Evolutionary conservation across 495 filamentous ascomycete species (phyloP).

Genomic region (Astrothelium subdiscretum): DNA sequence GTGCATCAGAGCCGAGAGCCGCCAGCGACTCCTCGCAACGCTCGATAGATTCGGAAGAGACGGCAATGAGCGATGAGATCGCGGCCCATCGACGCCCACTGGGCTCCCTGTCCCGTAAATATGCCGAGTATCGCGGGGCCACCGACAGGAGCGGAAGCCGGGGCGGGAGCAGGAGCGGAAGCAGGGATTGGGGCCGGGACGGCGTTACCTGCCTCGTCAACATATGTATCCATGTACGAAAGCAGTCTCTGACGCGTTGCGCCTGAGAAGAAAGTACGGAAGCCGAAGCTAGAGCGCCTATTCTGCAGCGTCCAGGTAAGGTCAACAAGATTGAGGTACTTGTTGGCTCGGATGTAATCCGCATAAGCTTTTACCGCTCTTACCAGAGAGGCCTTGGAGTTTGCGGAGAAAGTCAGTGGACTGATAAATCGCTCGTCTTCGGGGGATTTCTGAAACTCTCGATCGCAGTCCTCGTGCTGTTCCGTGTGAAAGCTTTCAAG

Average conservation of each 20-base stretch:
- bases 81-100: conserved; percentile 33
- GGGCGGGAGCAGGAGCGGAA: conserved; percentile 2
- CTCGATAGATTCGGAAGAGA: conserved; percentile 26
- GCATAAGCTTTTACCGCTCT: not conserved
- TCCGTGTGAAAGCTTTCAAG: not conserved
- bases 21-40: conserved; percentile 16
- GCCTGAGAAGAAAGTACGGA: not conserved
- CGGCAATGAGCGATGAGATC: conserved; percentile 27
- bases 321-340: not conserved
- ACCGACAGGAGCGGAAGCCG: not conserved
- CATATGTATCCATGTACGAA: not conserved
- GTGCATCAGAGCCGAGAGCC: conserved; percentile 14
- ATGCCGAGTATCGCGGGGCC: conserved; percentile 9
- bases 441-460: not conserved
- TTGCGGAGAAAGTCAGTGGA: not conserved
- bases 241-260: not conserved
- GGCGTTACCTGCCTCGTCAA: conserved; percentile 2
- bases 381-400: not conserved
- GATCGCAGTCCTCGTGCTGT: not conserved
- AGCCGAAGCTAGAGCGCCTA: not conserved
- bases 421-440: not conserved
- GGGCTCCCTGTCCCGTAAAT: conserved; percentile 38
- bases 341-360: not conserved
- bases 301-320: not conserved
- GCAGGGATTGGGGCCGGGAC: too few relatives aligned